A percentile compares a stretch with the other conserved stretches of the same genome.
These are phyloP conservation scores for Talaromyces adpressus DNA, from an alignment of 495 filamentous ascomycete genomes.

Conservation along the genomic window DNA sequence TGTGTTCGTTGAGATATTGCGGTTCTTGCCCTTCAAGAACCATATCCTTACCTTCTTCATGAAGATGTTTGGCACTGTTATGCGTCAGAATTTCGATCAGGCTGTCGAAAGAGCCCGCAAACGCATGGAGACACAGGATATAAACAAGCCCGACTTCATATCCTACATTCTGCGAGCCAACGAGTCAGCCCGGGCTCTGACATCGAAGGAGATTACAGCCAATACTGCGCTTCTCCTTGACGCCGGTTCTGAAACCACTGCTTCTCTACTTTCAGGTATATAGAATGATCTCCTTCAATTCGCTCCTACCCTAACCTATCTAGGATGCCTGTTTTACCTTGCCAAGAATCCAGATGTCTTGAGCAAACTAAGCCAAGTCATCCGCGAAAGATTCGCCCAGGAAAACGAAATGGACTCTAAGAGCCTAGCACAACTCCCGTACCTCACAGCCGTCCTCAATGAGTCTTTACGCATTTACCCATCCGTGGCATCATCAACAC, in stretches of 20 bases:
- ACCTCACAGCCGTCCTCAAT: constrained; percentile 40
- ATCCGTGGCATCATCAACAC: constrained; percentile 14
- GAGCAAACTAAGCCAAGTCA: constrained; percentile 30
- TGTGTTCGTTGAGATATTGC: background rate
- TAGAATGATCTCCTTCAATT: background rate
- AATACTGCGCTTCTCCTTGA: constrained; percentile 32
- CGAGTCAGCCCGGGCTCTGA: constrained; percentile 22
- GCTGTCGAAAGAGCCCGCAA: constrained; percentile 12
- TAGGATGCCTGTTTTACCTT: constrained; percentile 40
- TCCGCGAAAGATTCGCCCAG: constrained; percentile 20
- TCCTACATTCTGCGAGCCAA: constrained; percentile 19
- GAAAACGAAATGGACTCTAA: constrained; percentile 29
- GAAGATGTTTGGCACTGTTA: background rate
- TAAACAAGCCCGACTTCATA: constrained; percentile 16
- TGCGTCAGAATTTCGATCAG: constrained; percentile 5
- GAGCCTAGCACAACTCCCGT: constrained; percentile 28
- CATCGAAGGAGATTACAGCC: constrained; percentile 29
- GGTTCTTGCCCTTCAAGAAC: background rate
- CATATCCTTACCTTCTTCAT: background rate
- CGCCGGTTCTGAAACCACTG: constrained; percentile 44
- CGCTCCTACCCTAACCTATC: background rate
- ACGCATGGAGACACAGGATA: constrained; percentile 9
- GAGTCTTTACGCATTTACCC: constrained; percentile 49
- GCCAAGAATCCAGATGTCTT: constrained; percentile 26
- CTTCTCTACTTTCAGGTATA: constrained; percentile 42